These are phyloP conservation scores for Globisporangium solare DNA, from an alignment of 352 stramenopile species.

Conservation along the genomic window DNA sequence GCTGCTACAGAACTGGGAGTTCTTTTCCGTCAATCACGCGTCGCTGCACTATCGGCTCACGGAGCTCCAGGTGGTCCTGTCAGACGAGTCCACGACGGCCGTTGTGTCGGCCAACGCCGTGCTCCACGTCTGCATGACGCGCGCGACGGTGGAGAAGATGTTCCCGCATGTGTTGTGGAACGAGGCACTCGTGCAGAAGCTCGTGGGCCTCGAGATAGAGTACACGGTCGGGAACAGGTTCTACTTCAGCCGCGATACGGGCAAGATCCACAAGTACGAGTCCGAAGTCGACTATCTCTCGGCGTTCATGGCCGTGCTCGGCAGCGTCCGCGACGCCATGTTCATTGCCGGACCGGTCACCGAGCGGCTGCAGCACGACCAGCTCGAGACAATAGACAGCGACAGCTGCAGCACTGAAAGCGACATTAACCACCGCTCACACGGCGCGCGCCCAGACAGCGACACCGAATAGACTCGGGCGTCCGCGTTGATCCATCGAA, in stretches of 20 bases:
- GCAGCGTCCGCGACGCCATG: slow-evolving; percentile 15
- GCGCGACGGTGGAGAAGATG: slow-evolving; percentile 25
- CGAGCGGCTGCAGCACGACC: slow-evolving; percentile 5
- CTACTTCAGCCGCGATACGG: slow-evolving; percentile 12
- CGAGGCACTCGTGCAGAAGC: slow-evolving; percentile 15
- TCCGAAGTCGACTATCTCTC: slow-evolving; percentile 13
- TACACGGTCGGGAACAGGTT: slow-evolving; percentile 14
- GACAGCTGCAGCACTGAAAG: too few relatives aligned
- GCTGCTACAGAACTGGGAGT: slow-evolving; percentile 13
- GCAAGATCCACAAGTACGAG: slow-evolving; percentile 13
- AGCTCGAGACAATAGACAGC: slow-evolving; percentile 1
- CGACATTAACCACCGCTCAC: too few relatives aligned
- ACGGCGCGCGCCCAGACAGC: too few relatives aligned
- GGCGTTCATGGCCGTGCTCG: slow-evolving; percentile 14
- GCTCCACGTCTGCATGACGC: slow-evolving; percentile 22
- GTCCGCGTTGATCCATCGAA: too few relatives aligned
- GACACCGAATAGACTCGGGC: too few relatives aligned
- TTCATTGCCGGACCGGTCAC: slow-evolving; percentile 6
- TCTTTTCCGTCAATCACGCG: slow-evolving; percentile 14
- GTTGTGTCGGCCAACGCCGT: slow-evolving; percentile 16
- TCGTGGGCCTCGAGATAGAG: slow-evolving; percentile 16
- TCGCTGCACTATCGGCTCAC: slow-evolving; percentile 15
- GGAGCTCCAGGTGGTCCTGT: slow-evolving; percentile 15
- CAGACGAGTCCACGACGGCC: slow-evolving; percentile 9
- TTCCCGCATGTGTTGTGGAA: slow-evolving; percentile 33